Evolutionary conservation across 768 basidiomycete species (phyloP).

Genomic region (Rhizopogon vesiculosus): DNA sequence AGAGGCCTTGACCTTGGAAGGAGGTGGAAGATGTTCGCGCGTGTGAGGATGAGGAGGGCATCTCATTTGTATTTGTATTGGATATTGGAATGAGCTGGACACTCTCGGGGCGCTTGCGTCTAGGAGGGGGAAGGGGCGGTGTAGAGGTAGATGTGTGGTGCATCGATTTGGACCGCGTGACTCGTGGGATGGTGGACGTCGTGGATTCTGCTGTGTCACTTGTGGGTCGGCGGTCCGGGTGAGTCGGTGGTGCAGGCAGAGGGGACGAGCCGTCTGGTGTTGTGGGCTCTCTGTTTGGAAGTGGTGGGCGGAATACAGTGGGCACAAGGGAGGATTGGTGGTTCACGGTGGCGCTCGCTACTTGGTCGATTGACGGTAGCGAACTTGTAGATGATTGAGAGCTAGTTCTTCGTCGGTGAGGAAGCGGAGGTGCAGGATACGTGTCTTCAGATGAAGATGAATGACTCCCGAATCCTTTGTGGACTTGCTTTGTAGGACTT

Average conservation of each 20-base stretch:
- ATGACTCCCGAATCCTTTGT: not conserved
- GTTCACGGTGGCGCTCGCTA: slow-evolving; percentile 32
- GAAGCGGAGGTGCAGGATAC: slow-evolving; percentile 27
- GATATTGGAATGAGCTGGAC: slow-evolving; percentile 39
- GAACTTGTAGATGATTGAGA: slow-evolving; percentile 28
- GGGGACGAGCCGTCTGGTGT: slow-evolving; percentile 29
- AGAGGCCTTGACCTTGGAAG: slow-evolving; percentile 21
- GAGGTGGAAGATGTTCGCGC: slow-evolving; percentile 15
- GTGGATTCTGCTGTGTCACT: slow-evolving; percentile 19
- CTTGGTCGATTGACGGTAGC: slow-evolving; percentile 35
- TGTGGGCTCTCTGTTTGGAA: slow-evolving; percentile 17
- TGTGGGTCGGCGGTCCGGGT: slow-evolving; percentile 47
- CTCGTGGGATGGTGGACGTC: slow-evolving; percentile 29
- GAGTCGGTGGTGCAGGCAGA: slow-evolving; percentile 42
- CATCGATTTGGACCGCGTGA: slow-evolving; percentile 52
- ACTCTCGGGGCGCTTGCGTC: slow-evolving; percentile 59
- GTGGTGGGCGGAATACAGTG: slow-evolving; percentile 15
- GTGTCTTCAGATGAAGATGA: slow-evolving; percentile 16
- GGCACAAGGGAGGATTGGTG: slow-evolving; percentile 1
- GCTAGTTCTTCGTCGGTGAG: slow-evolving; percentile 31
- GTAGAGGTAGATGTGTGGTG: slow-evolving; percentile 38
- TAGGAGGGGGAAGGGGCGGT: slow-evolving; percentile 38
- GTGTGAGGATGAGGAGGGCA: slow-evolving; percentile 8
- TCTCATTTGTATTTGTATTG: slow-evolving; percentile 4
- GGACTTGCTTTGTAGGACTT: slow-evolving; percentile 22